Conservation (phyloP, 2,329 filamentous ascomycete species). For the Colletotrichum liriopes region DNA sequence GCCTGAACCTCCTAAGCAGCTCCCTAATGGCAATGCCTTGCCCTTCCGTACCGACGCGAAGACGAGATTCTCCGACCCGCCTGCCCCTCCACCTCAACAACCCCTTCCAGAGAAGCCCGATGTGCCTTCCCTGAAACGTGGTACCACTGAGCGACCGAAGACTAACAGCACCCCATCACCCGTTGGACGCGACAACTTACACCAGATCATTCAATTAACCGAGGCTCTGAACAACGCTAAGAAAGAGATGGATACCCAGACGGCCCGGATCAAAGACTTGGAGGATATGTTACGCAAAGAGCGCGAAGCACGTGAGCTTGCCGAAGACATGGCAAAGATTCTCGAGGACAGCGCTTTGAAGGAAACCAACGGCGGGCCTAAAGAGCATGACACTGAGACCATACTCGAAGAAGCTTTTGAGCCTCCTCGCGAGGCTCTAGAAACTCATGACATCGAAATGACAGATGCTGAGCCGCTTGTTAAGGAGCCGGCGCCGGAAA, state of each 20-base stretch:
- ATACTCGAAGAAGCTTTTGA: constrained; percentile 65
- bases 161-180: constrained; percentile 69
- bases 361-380: constrained; percentile 57
- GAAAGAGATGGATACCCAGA: constrained; percentile 89
- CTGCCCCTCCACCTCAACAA: constrained; percentile 92
- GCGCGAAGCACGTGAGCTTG: constrained; percentile 83
- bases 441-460: constrained; percentile 47
- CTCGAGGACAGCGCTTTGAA: constrained; percentile 70
- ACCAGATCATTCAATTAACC: constrained; percentile 87
- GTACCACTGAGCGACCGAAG: constrained; percentile 82
- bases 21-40: constrained; percentile 67
- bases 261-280: constrained; percentile 83
- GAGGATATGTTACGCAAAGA: constrained; percentile 86
- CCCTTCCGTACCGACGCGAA: constrained; percentile 81
- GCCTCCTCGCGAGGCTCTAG: constrained; percentile 55
- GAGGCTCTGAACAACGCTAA: constrained; percentile 88
- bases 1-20: constrained; percentile 63
- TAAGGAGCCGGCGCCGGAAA: constrained; percentile 51
- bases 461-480: constrained; percentile 42
- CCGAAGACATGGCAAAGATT: constrained; percentile 84
- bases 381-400: constrained; percentile 55
- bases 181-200: constrained; percentile 68
- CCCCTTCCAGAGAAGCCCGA: constrained; percentile 95
- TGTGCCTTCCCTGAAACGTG: constrained; percentile 80
- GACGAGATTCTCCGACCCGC: constrained; percentile 91